phyloP scores from a whole-genome alignment of 495 filamentous ascomycete species.

The Penicillium paxilli region DNA sequence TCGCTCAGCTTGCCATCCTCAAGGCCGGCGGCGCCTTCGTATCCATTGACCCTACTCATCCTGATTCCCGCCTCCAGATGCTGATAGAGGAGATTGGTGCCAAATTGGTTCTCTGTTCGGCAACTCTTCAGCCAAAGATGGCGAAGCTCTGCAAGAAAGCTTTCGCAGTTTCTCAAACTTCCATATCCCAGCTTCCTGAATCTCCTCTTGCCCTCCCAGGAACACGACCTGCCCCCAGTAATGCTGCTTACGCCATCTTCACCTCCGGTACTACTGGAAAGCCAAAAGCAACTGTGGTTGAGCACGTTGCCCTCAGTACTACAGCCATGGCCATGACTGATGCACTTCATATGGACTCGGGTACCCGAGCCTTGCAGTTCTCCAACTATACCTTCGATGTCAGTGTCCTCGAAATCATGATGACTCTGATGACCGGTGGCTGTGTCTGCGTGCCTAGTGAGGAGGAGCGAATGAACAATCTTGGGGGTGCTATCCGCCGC shows the following conservation, averaged over 20 bases:
- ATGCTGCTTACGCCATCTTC: conserved; percentile 50
- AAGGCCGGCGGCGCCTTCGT: conserved; percentile 62
- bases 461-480: conserved; percentile 51
- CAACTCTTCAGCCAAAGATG: conserved; percentile 28
- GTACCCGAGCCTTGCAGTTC: conserved; percentile 64
- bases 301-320: conserved; percentile 41
- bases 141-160: conserved; percentile 31
- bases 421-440: conserved; percentile 61
- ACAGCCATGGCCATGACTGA: conserved; percentile 31
- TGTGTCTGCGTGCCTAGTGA: conserved; percentile 67
- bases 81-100: conserved; percentile 53
- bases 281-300: conserved; percentile 50
- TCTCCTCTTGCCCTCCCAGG: conserved; percentile 16
- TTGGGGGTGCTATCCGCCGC: conserved; percentile 40
- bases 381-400: conserved; percentile 71
- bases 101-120: conserved; percentile 40
- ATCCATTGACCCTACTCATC: conserved; percentile 56
- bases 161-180: conserved; percentile 27
- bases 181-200: conserved; percentile 31
- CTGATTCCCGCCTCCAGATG: conserved; percentile 51
- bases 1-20: conserved; percentile 55
- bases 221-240: conserved; percentile 17
- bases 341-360: conserved; percentile 45
- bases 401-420: conserved; percentile 64
- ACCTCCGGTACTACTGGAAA: conserved; percentile 53